Base-by-base conservation (phyloP, 2,329 filamentous ascomycete genomes). In the Diplodia corticola region DNA sequence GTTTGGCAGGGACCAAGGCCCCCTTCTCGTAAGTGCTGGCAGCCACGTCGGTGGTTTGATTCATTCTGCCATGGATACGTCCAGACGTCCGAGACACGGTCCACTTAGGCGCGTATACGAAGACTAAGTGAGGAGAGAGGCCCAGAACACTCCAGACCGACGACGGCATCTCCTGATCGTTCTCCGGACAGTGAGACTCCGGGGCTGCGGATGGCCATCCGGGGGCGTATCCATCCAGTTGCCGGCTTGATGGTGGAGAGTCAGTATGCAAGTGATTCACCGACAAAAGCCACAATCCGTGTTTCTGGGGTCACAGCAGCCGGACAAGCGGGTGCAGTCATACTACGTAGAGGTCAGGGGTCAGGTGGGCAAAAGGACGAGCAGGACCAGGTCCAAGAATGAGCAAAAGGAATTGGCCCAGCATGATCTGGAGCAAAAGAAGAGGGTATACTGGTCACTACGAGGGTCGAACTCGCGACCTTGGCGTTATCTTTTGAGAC, bases 391-490 rank as follows among this genome's bases (percentile, higher is more conserved):
- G n/a, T n/a, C n/a, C n/a, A n/a, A n/a, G n/a, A n/a, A n/a, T n/a
- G 12, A 30, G 24, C 37, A 61, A 49, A 61, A 61, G 28, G 35
- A 15, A 4, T 15, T 15, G 17, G n/a, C 15, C n/a, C 57, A 49
- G 40, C 2, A 6, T 3, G 12, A 13, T 10, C 26, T 10, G 6
- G 24, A 20, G 44, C 35, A 67, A 64, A 67, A 53, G 59, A 49
- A 63, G 37, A 55, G 22, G 40, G 10, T 35, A 10, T 17, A 10
- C 9, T 68, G 67, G 67, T 68, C 67, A 68, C 50, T 67, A 68
- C 65, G 67, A 63, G 67, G 67, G 67, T 68, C 67, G 67, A 68
- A 68, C 67, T 63, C 67, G 65, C 67, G 67, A 67, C 67, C 67
- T 68, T 68, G 67, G 67, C 67, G 65, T 68, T 57, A 60, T 50